Evolutionary conservation across 139 green algal species (phyloP), one percentile per base, ranked within the genome.

Genomic region (Raphidocelis subcapitata): DNA sequence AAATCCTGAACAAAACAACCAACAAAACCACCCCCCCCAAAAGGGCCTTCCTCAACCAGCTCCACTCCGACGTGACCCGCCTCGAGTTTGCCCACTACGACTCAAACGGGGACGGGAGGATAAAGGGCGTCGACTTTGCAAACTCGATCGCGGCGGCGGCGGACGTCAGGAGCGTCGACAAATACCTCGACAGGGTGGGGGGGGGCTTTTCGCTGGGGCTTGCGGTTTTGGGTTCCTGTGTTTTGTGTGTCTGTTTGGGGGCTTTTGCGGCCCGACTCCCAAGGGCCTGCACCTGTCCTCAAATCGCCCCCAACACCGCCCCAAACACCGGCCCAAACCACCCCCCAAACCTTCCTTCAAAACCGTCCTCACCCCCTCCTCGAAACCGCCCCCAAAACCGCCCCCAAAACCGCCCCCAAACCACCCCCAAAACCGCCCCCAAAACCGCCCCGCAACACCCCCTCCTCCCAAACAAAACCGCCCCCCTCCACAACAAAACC

Each of bases 31-130:
- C 23, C 54, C 54, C 54, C 23, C 54, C 41, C 41, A 12, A 8
- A 8, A 64, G 36, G 31, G 29, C 41, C 5, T 92, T 92, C 67
- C 64, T 89, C 12, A 20, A 35, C 2, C 74, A 78, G 47, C 73
- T 93, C 67, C 80, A 90, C 26, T 35, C 77, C 8, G 85, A 88
- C 76, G 67, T 94, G 28, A 33, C 89, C 21, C 72, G 81, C 3
- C 80, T 96, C 54, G 91, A 96, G 77, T 96, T 94, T 62, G 29
- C 63, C 20, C 84, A 93, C 73, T 96, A 96, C 62, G 72, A 78
- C 54, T 31, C 15, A 5, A 61, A 64, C 44, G 20, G 70, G 44
- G 28, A 29, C 4, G 76, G 81, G 24, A 61, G 23, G 49, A 86
- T 91, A 0, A 33, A 59, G 18, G 76, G 77, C 1, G 36, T 81